Percentiles rank a stretch among this genome's conserved stretches.
These are phyloP conservation scores for Eugenia klotzschiana DNA, from an alignment of 441 rosid species.

Conservation along the genomic window DNA sequence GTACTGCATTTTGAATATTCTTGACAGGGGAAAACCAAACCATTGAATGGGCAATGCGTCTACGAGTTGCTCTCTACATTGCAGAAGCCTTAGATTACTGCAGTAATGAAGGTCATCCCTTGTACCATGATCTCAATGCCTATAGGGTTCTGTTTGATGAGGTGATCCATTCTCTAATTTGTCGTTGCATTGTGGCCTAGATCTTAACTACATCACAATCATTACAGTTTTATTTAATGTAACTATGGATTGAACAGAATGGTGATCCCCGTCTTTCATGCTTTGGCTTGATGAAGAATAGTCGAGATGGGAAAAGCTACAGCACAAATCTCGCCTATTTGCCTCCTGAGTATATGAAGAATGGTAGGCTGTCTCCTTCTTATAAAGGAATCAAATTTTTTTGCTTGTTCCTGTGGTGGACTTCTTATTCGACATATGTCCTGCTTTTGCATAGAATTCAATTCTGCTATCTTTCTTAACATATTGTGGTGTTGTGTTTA, in stretches of 20 bases:
- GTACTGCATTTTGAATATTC: neutral
- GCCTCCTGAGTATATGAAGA: conserved; percentile 54
- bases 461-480: neutral
- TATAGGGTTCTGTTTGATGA: conserved; percentile 69
- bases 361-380: conserved; percentile 16
- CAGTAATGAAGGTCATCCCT: conserved; percentile 37
- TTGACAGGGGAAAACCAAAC: conserved; percentile 58
- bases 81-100: conserved; percentile 72
- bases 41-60: conserved; percentile 61
- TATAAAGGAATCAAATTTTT: neutral
- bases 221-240: neutral
- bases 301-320: conserved; percentile 47
- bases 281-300: conserved; percentile 74
- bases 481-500: neutral
- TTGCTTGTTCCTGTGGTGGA: neutral
- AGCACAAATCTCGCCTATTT: conserved; percentile 62
- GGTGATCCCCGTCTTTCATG: conserved; percentile 89
- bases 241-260: conserved; percentile 33
- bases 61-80: conserved; percentile 57
- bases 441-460: neutral
- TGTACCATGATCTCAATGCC: conserved; percentile 72
- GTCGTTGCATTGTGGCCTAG: neutral
- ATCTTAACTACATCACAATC: neutral
- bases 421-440: neutral
- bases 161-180: conserved; percentile 25